A percentile compares a stretch with the other conserved stretches of the same genome.
These are phyloP conservation scores for Trichosporon sp. DNA, from an alignment of 1,284 basidiomycete genomes.

Conservation along the genomic window DNA sequence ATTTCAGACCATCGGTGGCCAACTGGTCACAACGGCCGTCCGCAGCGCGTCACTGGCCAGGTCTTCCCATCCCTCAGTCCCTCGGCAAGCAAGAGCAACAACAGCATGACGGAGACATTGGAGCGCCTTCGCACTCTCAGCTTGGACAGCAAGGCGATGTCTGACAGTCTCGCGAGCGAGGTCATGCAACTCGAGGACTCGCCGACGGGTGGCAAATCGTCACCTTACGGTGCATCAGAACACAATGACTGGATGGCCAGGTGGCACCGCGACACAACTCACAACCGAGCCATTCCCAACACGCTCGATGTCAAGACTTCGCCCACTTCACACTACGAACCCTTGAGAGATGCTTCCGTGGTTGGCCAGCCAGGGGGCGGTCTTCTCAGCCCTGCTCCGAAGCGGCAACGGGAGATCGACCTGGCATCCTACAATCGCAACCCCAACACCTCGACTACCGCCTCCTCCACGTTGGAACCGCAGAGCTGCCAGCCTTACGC, in stretches of 20 bases:
- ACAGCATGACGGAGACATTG: background rate
- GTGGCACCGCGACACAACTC: background rate
- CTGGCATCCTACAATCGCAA: background rate
- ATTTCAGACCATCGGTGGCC: constrained; percentile 4
- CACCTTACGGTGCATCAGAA: background rate
- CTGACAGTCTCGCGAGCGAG: background rate
- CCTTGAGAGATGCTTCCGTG: background rate
- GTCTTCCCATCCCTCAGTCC: background rate
- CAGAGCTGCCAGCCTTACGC: background rate
- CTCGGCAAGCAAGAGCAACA: background rate
- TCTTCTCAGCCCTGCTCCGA: background rate
- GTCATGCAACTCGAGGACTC: background rate
- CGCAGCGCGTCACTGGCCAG: background rate
- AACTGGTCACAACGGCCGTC: background rate
- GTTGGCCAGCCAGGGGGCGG: no score
- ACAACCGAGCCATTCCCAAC: background rate
- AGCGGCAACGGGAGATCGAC: background rate
- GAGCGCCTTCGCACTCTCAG: background rate
- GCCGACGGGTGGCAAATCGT: background rate
- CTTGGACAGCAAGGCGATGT: constrained; percentile 1
- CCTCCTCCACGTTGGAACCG: background rate
- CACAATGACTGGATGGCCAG: background rate
- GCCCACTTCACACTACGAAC: background rate
- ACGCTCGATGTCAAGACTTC: background rate
- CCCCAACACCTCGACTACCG: background rate